Percentiles rank a stretch among this genome's conserved stretches.
These are phyloP conservation scores for Acidomyces sp. DNA, from an alignment of 495 filamentous ascomycete species.

Conservation along the genomic window DNA sequence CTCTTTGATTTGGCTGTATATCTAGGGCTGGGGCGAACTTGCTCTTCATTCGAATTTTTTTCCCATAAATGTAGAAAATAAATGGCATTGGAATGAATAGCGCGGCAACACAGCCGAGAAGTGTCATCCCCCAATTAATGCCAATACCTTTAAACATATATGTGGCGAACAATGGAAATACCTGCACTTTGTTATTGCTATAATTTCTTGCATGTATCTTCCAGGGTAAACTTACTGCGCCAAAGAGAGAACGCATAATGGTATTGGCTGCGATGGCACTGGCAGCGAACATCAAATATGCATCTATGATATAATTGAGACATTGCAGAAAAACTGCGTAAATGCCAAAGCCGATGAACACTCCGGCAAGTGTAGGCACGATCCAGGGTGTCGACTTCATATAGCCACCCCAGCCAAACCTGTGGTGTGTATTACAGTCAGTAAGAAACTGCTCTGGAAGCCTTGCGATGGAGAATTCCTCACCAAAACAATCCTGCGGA, in stretches of 20 bases:
- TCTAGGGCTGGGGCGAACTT: conserved; percentile 23
- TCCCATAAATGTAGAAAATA: conserved; percentile 17
- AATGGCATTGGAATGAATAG: conserved; percentile 23
- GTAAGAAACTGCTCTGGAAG: neutral
- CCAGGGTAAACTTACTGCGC: conserved; percentile 15
- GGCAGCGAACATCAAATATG: conserved; percentile 22
- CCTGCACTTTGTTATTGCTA: too few relatives aligned
- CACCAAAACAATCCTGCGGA: conserved; percentile 11
- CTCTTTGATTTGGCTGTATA: conserved; percentile 17
- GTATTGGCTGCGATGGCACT: conserved; percentile 24
- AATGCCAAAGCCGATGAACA: conserved; percentile 23
- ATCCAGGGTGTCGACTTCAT: conserved; percentile 24
- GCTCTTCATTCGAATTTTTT: conserved; percentile 17
- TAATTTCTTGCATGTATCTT: neutral
- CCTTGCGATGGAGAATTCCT: neutral
- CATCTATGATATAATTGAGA: conserved; percentile 20
- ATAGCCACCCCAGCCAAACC: conserved; percentile 31
- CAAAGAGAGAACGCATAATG: conserved; percentile 22
- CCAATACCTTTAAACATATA: conserved; percentile 25
- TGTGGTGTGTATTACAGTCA: neutral
- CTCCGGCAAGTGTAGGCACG: conserved; percentile 20
- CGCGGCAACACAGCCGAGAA: conserved; percentile 21
- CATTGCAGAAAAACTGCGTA: conserved; percentile 23
- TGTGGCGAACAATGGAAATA: neutral
- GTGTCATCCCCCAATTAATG: conserved; percentile 22